These are phyloP conservation scores for Syzygium grande DNA, from an alignment of 345 rosid genomes.

Conservation along the genomic window DNA sequence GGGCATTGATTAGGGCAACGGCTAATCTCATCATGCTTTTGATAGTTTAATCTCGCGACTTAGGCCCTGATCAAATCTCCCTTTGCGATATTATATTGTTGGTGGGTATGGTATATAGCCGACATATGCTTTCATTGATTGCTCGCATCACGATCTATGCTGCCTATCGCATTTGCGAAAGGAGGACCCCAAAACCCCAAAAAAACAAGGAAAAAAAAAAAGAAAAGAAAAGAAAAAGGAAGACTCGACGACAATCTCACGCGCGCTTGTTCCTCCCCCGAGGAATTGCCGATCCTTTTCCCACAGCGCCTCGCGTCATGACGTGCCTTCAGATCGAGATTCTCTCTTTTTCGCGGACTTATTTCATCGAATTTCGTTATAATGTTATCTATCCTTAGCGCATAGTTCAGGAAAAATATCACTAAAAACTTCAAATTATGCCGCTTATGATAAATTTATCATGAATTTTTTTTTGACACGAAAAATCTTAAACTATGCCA, in stretches of 20 bases:
- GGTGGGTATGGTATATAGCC: conserved; percentile 33
- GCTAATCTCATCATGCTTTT: background rate
- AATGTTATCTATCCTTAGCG: too few species aligned
- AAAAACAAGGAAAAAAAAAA: too few species aligned
- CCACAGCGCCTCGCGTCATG: background rate
- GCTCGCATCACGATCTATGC: conserved; percentile 1
- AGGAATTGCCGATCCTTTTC: background rate
- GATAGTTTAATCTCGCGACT: background rate
- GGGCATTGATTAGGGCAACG: background rate
- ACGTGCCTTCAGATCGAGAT: background rate
- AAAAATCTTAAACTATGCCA: too few species aligned
- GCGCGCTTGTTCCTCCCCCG: background rate
- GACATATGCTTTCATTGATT: conserved; percentile 17
- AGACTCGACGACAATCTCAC: background rate
- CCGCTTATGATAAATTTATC: background rate
- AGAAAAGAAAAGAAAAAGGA: background rate
- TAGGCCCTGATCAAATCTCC: background rate
- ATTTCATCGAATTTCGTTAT: background rate
- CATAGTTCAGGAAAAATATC: too few species aligned
- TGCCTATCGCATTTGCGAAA: background rate
- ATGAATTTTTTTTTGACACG: too few species aligned
- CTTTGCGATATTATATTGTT: background rate
- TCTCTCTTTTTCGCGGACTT: background rate
- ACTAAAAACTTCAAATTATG: too few species aligned
- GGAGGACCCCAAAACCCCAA: background rate